Evolutionary conservation across 306 rosid genomes (phyloP), one percentile per base, ranked within the genome.

Genomic region (Lupinus albus): DNA sequence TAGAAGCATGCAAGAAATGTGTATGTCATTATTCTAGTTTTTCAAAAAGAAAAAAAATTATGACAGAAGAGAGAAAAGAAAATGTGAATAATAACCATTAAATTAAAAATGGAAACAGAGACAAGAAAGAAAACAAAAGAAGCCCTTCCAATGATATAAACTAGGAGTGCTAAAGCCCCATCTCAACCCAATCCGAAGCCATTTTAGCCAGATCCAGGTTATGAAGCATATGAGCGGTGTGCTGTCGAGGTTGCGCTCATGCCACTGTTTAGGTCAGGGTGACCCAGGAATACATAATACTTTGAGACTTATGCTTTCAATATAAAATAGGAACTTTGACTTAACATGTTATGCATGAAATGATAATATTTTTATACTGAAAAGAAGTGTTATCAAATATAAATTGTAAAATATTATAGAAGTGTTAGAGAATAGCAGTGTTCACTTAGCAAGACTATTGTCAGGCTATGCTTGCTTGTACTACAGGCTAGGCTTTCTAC

Each of bases 61-160:
- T 58, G 6, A 41, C 68, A 56, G 25, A 61, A 61, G 44, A 67
- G 61, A 56, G 10, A 17, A 8, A 30, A 64, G 55, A 11, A 16
- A 56, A 28, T 11, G n/a, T 28, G 30, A 36, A 28, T 28, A 16
- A 15, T 20, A 44, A 42, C 42, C 64, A 13, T 68, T 12, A 17
- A 56, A 41, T 30, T 57, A 5, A 32, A 63, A 79, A 33, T 55
- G 17, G 21, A 28, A 32, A 48, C 49, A 25, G 17, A 70, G 68
- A 64, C 21, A 44, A 42, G 47, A 46, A 69, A 45, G 54, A 46
- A 69, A 45, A 46, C 17, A 25, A 20, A 68, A 75, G 59, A 38
- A 66, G 47, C 17, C 54, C 36, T 64, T 64, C 48, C 52, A 32
- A 38, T 39, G 60, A 55, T 14, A 69, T 68, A 65, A 67, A 50